Conservation (phyloP, 805 yeast species). For the Grigorovia transvaalensis region DNA sequence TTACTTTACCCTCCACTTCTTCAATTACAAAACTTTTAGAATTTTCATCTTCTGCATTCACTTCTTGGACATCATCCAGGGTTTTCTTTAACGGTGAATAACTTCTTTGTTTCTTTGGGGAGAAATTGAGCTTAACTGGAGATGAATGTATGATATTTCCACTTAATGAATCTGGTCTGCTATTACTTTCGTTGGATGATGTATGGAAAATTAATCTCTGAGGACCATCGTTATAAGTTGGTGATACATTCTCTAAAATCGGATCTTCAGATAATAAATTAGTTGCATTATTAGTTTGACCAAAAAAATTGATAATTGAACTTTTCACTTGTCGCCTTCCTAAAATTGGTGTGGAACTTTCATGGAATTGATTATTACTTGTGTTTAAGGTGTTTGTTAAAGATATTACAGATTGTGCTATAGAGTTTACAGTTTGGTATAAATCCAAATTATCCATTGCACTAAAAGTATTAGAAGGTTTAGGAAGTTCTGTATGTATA, state of each 20-base stretch:
- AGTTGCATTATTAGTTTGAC: conserved; percentile 7
- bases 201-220: conserved; percentile 18
- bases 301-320: conserved; percentile 11
- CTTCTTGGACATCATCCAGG: conserved; percentile 6
- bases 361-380: conserved; percentile 1
- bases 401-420: conserved; percentile 28
- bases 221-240: conserved; percentile 11
- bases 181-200: background rate
- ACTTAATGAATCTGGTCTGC: background rate
- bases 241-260: background rate
- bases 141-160: conserved; percentile 1
- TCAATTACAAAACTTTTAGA: background rate
- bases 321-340: conserved; percentile 21
- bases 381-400: conserved; percentile 22
- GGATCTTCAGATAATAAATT: conserved; percentile 1
- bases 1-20: background rate
- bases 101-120: conserved; percentile 3
- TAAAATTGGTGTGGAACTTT: conserved; percentile 9
- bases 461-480: conserved; percentile 11
- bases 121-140: conserved; percentile 3
- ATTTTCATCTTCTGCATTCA: background rate
- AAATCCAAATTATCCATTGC: conserved; percentile 28
- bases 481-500: background rate
- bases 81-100: conserved; percentile 8
- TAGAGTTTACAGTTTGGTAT: conserved; percentile 27